Evolutionary conservation across 495 filamentous ascomycete species (phyloP), one percentile per base, ranked within the genome.

Genomic region (Penicillium nucicola): DNA sequence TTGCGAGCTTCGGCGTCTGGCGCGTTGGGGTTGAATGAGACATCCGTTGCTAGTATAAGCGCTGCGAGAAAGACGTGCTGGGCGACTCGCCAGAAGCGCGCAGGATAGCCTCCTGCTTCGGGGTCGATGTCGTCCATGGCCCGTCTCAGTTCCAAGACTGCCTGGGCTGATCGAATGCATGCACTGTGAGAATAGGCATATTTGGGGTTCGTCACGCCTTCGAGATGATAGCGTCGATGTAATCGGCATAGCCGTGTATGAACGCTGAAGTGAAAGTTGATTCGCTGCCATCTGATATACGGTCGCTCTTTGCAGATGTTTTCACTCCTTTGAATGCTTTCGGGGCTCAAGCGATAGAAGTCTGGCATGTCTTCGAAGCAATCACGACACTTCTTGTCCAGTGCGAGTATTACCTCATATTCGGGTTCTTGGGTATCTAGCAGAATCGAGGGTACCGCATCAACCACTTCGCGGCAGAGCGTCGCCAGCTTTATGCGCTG

Each of bases 51-150:
- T 6, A 68, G 44, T 9, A 62, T 59, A 15, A 68, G 34, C 13
- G 66, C 66, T 11, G 62, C 66, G 22, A 62, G 50, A 40, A 62
- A 62, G 8, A 66, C 48, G 49, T 68, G 62, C 20, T 66, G 56
- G 50, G 57, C 54, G 34, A 63, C 55, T 2, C 48, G 47, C 58
- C 63, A 61, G 44, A 62, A 62, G 6, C 58, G 50, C 5, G 48
- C 37, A 1, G 60, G 54, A 14, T 44, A 57, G 1, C 61, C 18
- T 19, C 44, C 55, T 9, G 53, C 36, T 13, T 48, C 48, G 3
- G 49, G 30, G 17, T 42, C 38, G 5, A 50, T 31, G 9, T 65
- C 59, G 17, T 69, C 66, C 59, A 69, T 57, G 14, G 51, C 37
- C 8, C 53, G 61, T 25, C 59, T 57, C 1, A 69, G 49, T 17